A percentile compares a stretch with the other conserved stretches of the same genome.
Conservation (phyloP, 139 green algal genomes). For the Chlamydomonas sphaeroides region DNA sequence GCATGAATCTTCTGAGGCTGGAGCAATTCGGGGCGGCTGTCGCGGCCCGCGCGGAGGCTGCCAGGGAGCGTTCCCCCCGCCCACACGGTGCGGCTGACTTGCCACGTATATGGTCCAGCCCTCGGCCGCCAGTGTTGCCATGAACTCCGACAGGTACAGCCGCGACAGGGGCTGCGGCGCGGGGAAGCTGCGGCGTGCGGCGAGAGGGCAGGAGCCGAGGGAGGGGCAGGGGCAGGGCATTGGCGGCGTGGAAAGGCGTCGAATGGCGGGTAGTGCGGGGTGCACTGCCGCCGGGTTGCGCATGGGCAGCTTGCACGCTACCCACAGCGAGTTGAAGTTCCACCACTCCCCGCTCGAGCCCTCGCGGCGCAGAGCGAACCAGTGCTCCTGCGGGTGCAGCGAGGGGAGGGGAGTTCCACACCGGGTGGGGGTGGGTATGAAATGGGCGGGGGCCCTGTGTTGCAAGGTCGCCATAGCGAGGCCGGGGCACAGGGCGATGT, state of each 20-base stretch:
- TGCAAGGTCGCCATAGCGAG: no score
- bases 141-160: constrained; percentile 87
- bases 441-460: no score
- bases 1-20: not conserved
- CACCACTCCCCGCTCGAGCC: constrained; percentile 63
- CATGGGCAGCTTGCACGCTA: no score
- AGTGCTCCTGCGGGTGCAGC: constrained; percentile 83
- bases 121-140: constrained; percentile 64
- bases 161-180: constrained; percentile 75
- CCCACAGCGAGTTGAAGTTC: constrained; percentile 88
- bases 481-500: no score
- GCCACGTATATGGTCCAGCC: constrained; percentile 88
- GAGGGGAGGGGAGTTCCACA: no score
- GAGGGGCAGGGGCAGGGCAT: not conserved
- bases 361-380: constrained; percentile 83
- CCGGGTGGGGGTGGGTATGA: no score
- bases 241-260: no score
- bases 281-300: no score
- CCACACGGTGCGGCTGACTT: no score
- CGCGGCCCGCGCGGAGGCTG: not conserved
- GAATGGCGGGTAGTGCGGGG: no score
- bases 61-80: no score
- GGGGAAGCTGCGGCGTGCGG: constrained; percentile 44
- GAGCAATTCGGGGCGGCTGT: not conserved
- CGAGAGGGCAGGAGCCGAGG: not conserved